Conservation (phyloP, 1,284 basidiomycete genomes). For the Trichosporon faecale region DNA sequence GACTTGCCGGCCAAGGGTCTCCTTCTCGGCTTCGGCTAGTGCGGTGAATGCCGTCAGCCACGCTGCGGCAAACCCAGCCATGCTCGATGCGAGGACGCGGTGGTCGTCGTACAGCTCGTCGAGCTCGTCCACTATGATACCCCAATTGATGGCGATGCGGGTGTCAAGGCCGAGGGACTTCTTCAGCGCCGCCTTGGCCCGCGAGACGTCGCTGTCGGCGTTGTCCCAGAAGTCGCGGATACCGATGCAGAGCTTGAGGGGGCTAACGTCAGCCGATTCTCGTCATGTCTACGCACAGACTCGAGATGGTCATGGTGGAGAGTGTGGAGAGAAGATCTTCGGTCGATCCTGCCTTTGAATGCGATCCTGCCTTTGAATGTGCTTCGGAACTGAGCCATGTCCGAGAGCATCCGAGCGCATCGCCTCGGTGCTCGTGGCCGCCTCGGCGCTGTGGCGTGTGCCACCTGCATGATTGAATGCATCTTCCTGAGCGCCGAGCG, state of each 20-base stretch:
- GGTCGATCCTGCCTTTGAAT: background rate
- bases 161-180: background rate
- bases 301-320: background rate
- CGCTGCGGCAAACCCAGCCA: background rate
- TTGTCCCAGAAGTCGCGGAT: conserved; percentile 9
- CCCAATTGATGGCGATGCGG: background rate
- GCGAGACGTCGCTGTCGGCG: background rate
- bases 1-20: background rate
- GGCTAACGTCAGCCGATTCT: background rate
- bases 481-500: background rate
- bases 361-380: background rate
- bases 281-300: background rate
- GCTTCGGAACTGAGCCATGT: background rate
- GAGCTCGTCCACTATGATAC: conserved; percentile 1
- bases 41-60: conserved; percentile 1
- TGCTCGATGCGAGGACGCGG: background rate
- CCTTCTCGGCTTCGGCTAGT: background rate
- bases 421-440: background rate
- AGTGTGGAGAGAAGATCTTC: background rate
- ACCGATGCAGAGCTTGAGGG: background rate
- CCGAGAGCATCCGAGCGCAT: background rate
- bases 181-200: conserved; percentile 2
- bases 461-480: background rate
- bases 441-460: background rate
- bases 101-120: conserved; percentile 4